Evolutionary conservation across 371 early-diverging fungal species (phyloP), one percentile per base, ranked within the genome.

Genomic region (Mortierella sp.): DNA sequence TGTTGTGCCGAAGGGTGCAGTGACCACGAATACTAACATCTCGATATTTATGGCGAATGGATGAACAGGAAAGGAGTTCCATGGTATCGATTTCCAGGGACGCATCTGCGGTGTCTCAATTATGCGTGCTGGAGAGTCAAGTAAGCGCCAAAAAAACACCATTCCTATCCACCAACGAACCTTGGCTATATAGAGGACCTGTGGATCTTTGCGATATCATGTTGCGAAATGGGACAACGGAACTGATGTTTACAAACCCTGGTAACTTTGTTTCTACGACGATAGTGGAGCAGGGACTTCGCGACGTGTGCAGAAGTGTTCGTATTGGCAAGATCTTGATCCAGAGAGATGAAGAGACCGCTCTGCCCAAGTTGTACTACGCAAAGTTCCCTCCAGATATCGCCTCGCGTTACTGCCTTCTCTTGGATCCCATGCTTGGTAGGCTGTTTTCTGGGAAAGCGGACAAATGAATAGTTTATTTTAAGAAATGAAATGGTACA

Each of bases 21-120:
- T 14, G 17, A 3, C 23, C 14, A n/a, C n/a, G n/a, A n/a, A n/a
- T n/a, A n/a, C n/a, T n/a, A n/a, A n/a, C n/a, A n/a, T n/a, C n/a
- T n/a, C n/a, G n/a, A n/a, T n/a, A n/a, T n/a, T n/a, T n/a, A n/a
- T n/a, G n/a, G n/a, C n/a, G n/a, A n/a, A 34, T 30, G 23, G 44
- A 37, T 27, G 11, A 26, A 30, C 52, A 84, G 85, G 81, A 34
- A 67, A 61, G 30, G 79, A 86, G 44, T 95, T 88, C 70, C 70
- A 90, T 32, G 95, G 95, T 51, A 85, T 93, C 34, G 86, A 84
- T 21, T 94, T 94, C 73, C 84, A 90, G 78, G 96, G 96, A 48
- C 87, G 92, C 57, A 97, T 97, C 64, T 97, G 97, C 80, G 97
- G 97, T 60, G 94, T 97, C 6, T 95, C 94, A 39, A 96, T 96